Conservation (phyloP, 352 stramenopile genomes). For the Pythium guiyangense region DNA sequence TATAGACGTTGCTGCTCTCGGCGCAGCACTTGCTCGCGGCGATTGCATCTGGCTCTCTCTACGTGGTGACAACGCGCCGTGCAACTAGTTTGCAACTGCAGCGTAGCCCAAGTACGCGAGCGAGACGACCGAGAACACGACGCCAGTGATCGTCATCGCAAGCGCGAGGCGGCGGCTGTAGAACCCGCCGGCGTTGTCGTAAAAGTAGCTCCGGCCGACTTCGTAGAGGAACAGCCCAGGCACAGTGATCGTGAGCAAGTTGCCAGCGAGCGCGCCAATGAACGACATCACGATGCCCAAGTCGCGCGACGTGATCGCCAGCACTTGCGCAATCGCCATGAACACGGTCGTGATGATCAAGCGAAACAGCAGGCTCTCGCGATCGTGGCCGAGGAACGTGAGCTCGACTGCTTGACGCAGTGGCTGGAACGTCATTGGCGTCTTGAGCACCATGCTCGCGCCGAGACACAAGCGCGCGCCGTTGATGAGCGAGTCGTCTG, state of each 20-base stretch:
- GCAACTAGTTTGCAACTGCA: conserved; percentile 26
- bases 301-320: conserved; percentile 57
- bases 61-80: neutral
- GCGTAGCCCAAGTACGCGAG: conserved; percentile 71
- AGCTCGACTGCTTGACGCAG: conserved; percentile 74
- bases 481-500: conserved; percentile 79
- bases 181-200: conserved; percentile 35
- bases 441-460: conserved; percentile 77
- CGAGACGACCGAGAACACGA: conserved; percentile 54
- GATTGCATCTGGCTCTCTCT: neutral
- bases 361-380: conserved; percentile 68
- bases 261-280: conserved; percentile 66
- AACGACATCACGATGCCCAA: conserved; percentile 75
- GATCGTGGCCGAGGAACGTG: conserved; percentile 61
- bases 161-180: conserved; percentile 53
- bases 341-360: conserved; percentile 62
- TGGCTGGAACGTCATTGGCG: conserved; percentile 83
- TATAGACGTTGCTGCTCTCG: too few relatives aligned
- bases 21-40: too few relatives aligned
- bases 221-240: conserved; percentile 77
- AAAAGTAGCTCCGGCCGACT: conserved; percentile 48
- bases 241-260: conserved; percentile 64
- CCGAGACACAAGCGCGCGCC: conserved; percentile 67
- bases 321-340: conserved; percentile 55
- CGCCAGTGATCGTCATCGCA: conserved; percentile 41